Evolutionary conservation across 2,329 filamentous ascomycete species (phyloP).

Genomic region (Aureobasidium sp.): DNA sequence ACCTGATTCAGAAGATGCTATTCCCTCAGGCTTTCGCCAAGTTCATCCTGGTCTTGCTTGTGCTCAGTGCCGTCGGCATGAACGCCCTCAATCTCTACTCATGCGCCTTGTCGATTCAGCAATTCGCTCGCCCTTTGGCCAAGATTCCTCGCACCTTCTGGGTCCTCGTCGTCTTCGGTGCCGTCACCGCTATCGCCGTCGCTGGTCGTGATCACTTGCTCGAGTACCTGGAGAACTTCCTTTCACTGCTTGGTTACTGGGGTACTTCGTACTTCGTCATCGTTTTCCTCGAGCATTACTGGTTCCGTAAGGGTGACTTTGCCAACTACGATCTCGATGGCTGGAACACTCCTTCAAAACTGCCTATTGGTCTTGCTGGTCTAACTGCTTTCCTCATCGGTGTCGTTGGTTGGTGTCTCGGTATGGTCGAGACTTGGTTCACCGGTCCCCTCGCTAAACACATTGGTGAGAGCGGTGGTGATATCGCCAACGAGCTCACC

Average conservation of each 20-base stretch:
- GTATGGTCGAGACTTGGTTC: conserved; percentile 52
- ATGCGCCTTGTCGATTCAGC: conserved; percentile 37
- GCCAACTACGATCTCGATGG: conserved; percentile 37
- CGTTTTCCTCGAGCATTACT: conserved; percentile 36
- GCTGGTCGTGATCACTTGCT: conserved; percentile 35
- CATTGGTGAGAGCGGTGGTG: conserved; percentile 48
- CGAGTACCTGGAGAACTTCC: conserved; percentile 37
- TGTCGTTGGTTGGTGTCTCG: conserved; percentile 42
- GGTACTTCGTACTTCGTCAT: conserved; percentile 38
- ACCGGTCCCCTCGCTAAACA: conserved; percentile 50
- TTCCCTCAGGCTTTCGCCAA: conserved; percentile 41
- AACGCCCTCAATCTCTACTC: conserved; percentile 35
- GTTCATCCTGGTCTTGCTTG: conserved; percentile 35
- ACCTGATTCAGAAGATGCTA: conserved; percentile 37
- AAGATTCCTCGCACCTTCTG: conserved; percentile 44
- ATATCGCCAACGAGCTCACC: conserved; percentile 48
- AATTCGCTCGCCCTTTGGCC: conserved; percentile 39
- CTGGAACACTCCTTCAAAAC: conserved; percentile 36
- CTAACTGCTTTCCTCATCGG: conserved; percentile 31
- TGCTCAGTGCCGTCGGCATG: conserved; percentile 28
- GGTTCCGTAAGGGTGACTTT: conserved; percentile 33
- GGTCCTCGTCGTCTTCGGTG: conserved; percentile 36
- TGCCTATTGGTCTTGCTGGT: conserved; percentile 36
- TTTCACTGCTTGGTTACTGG: conserved; percentile 40
- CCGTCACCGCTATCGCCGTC: conserved; percentile 36